Evolutionary conservation across 805 yeast species (phyloP).

Genomic region (Phaffomyces antillensis): DNA sequence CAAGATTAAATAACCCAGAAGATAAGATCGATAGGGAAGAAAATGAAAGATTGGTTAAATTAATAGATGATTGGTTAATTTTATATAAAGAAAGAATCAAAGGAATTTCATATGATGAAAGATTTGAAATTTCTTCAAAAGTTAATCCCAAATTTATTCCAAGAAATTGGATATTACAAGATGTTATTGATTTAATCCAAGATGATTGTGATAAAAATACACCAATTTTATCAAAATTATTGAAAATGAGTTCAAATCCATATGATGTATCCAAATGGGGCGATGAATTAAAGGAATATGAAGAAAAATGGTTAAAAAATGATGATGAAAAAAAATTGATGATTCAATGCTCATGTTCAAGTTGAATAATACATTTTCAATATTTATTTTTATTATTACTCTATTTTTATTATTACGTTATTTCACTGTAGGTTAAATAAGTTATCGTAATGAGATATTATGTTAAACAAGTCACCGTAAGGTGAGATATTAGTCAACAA

Average conservation of each 20-base stretch:
- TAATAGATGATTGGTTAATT: slow-evolving; percentile 45
- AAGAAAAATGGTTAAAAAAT: slow-evolving; percentile 45
- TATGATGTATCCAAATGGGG: slow-evolving; percentile 67
- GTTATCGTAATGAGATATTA: no score
- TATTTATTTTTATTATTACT: no score
- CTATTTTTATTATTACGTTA: no score
- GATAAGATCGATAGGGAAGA: slow-evolving; percentile 29
- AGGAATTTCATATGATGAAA: slow-evolving; percentile 30
- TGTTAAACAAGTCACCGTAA: no score
- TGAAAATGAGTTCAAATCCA: slow-evolving; percentile 70
- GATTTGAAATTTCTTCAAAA: slow-evolving; percentile 35
- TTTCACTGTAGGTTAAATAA: no score
- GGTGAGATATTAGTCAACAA: no score
- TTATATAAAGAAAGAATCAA: slow-evolving; percentile 38
- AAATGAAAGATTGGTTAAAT: slow-evolving; percentile 34
- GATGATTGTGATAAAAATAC: slow-evolving; percentile 45
- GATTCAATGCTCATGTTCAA: slow-evolving; percentile 71
- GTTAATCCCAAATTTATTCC: slow-evolving; percentile 79
- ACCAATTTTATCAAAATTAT: slow-evolving; percentile 49
- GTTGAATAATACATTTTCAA: slow-evolving; percentile 7
- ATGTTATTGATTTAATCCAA: slow-evolving; percentile 56
- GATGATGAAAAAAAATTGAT: slow-evolving; percentile 49
- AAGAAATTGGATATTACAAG: slow-evolving; percentile 79
- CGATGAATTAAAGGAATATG: slow-evolving; percentile 50
- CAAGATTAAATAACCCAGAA: slow-evolving; percentile 18